Evolutionary conservation across 2,329 filamentous ascomycete genomes (phyloP).

Genomic region (Fusarium torulosum): DNA sequence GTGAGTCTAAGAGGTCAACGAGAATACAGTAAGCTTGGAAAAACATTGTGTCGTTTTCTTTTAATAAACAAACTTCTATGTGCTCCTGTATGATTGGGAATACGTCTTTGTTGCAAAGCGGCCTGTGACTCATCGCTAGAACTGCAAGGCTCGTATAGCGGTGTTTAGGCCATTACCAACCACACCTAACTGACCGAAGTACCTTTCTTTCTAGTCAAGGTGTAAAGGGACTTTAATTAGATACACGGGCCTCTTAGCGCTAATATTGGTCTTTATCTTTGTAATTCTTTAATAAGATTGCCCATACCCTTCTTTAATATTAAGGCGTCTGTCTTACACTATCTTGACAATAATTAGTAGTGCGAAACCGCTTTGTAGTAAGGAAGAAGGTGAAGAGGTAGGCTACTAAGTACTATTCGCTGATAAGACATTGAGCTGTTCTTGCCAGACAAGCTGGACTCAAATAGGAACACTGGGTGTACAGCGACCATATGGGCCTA

Average conservation of each 20-base stretch:
- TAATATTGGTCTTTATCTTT: background rate
- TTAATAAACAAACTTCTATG: background rate
- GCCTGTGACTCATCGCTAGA: conserved; percentile 3
- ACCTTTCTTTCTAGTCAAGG: background rate
- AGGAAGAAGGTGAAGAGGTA: too few relatives aligned
- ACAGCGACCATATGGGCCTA: too few relatives aligned
- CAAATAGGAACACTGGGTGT: too few relatives aligned
- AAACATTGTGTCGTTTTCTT: too few relatives aligned
- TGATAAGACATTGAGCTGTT: too few relatives aligned
- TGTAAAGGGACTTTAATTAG: background rate
- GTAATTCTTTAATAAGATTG: background rate
- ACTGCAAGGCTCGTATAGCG: background rate
- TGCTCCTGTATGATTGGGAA: background rate
- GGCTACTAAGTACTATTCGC: too few relatives aligned
- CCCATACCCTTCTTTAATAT: background rate
- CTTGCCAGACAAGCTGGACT: too few relatives aligned
- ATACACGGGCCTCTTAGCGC: background rate
- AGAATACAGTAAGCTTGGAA: too few relatives aligned
- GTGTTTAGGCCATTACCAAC: background rate
- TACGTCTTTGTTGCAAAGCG: background rate
- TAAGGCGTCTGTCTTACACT: too few relatives aligned
- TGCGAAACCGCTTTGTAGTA: background rate
- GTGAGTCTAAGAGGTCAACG: background rate
- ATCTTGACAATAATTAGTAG: background rate
- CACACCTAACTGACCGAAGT: background rate